Evolutionary conservation across 257 asterid species (phyloP), one percentile per base, ranked within the genome.

Genomic region (Plantago elongata): DNA sequence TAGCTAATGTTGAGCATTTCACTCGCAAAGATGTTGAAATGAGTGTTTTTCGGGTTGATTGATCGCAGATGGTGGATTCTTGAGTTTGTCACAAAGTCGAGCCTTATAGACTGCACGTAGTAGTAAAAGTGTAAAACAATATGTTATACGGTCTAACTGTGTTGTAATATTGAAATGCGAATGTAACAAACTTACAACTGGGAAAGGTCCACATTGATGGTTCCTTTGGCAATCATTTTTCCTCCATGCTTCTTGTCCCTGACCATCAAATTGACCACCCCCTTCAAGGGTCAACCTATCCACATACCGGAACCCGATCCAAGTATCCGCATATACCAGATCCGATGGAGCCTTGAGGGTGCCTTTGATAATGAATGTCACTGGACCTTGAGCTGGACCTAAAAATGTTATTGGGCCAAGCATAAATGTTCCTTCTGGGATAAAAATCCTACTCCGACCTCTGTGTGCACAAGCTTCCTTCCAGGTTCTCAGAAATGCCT

Each of bases 401-500:
- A 10, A 12, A 57, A 90, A 90, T 2, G 64, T 48, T 43, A 76
- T 67, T 8, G 92, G 61, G 1, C 63, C 71, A 29, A 90, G 17
- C 67, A 68, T 15, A 46, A 57, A 87, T 1, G 61, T 71, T 0
- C 96, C 96, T 15, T 9, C 0, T 0, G 96, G 87, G 40, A 90
- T 61, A 63, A 44, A 40, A 30, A 90, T 62, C 48, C 79, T 64
- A 64, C 83, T 76, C 11, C 65, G 66, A 34, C 90, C 90, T 1
- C 13, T 11, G 54, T 79, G 74, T 7, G 45, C 15, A 18, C 97
- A 90, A 37, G 88, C 92, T 57, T 79, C 82, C 0, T 54, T 54
- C 96, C 97, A 90, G 43, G 95, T 82, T 62, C 44, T 72, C 3
- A 73, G 0, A 71, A 90, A 90, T 4, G 90, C 93, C 97, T 88